Percentiles rank a stretch among this genome's conserved stretches.
These are phyloP conservation scores for Multifurca ochricompacta DNA, from an alignment of 768 basidiomycete genomes.

Conservation along the genomic window DNA sequence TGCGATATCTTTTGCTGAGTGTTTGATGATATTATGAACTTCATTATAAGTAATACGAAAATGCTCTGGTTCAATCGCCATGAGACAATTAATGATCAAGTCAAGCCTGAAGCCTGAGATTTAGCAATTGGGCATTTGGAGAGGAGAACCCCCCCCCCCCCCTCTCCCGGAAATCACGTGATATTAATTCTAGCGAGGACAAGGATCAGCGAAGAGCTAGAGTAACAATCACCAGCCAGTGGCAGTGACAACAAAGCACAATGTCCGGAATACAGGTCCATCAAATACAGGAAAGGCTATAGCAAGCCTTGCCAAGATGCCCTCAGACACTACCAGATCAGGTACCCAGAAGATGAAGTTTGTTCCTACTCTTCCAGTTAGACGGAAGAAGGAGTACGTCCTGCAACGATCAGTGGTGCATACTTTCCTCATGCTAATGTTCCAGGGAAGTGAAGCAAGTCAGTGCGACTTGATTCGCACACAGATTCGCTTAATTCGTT, in stretches of 20 bases:
- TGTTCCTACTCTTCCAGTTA: slow-evolving; percentile 64
- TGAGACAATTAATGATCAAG: too few species aligned
- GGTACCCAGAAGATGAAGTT: slow-evolving; percentile 76
- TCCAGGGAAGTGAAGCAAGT: slow-evolving; percentile 57
- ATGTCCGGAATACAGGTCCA: slow-evolving; percentile 21
- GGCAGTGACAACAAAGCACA: too few species aligned
- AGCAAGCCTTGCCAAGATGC: slow-evolving; percentile 65
- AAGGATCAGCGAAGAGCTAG: too few species aligned
- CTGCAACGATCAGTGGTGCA: slow-evolving; percentile 20
- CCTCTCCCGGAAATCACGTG: too few species aligned
- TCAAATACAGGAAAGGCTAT: slow-evolving; percentile 51
- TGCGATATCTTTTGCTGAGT: slow-evolving; percentile 52
- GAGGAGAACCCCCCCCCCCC: too few species aligned
- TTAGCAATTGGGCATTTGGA: too few species aligned
- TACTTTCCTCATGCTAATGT: slow-evolving; percentile 15
- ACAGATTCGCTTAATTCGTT: not conserved
- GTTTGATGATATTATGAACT: slow-evolving; percentile 81
- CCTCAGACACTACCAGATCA: slow-evolving; percentile 60
- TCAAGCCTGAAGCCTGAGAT: too few species aligned
- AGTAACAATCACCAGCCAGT: too few species aligned
- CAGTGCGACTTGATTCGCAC: not conserved
- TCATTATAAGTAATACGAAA: slow-evolving; percentile 82
- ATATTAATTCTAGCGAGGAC: not conserved
- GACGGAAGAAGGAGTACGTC: slow-evolving; percentile 75
- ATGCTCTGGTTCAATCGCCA: slow-evolving; percentile 43